These are phyloP conservation scores for Berkeleyomyces basicola DNA, from an alignment of 2,329 filamentous ascomycete genomes.

Conservation along the genomic window DNA sequence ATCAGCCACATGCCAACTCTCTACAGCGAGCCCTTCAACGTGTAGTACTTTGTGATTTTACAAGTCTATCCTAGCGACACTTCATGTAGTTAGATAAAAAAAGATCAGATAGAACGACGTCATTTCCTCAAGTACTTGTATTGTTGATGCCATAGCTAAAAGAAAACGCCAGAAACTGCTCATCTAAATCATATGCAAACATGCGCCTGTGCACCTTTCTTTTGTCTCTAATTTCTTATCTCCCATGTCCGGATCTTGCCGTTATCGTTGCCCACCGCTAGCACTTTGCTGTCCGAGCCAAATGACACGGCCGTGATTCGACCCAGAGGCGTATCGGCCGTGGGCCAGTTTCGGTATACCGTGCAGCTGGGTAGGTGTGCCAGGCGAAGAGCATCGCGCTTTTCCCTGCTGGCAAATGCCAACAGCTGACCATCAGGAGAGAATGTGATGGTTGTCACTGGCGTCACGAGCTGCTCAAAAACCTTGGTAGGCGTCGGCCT, in stretches of 20 bases:
- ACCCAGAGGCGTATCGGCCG: slow-evolving; percentile 72
- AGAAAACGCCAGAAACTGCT: slow-evolving; percentile 7
- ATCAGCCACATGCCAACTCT: background rate
- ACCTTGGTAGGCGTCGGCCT: slow-evolving; percentile 55
- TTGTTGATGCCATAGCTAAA: slow-evolving; percentile 3
- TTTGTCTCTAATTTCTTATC: slow-evolving; percentile 42
- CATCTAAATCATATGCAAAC: slow-evolving; percentile 13
- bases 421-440: slow-evolving; percentile 80
- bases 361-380: slow-evolving; percentile 86
- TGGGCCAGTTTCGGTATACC: slow-evolving; percentile 95
- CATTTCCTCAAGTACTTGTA: slow-evolving; percentile 1
- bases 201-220: background rate
- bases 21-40: background rate
- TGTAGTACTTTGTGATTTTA: background rate
- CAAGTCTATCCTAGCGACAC: background rate
- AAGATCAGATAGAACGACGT: background rate
- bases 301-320: slow-evolving; percentile 63
- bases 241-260: slow-evolving; percentile 89
- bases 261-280: slow-evolving; percentile 77
- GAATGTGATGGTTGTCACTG: slow-evolving; percentile 64
- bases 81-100: background rate
- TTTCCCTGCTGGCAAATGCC: slow-evolving; percentile 70
- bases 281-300: slow-evolving; percentile 44
- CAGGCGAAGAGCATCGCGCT: slow-evolving; percentile 72
- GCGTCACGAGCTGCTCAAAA: slow-evolving; percentile 77